A percentile compares a stretch with the other conserved stretches of the same genome.
These are phyloP conservation scores for Piper longum DNA, from an alignment of 164 flowering plant species.

Conservation along the genomic window DNA sequence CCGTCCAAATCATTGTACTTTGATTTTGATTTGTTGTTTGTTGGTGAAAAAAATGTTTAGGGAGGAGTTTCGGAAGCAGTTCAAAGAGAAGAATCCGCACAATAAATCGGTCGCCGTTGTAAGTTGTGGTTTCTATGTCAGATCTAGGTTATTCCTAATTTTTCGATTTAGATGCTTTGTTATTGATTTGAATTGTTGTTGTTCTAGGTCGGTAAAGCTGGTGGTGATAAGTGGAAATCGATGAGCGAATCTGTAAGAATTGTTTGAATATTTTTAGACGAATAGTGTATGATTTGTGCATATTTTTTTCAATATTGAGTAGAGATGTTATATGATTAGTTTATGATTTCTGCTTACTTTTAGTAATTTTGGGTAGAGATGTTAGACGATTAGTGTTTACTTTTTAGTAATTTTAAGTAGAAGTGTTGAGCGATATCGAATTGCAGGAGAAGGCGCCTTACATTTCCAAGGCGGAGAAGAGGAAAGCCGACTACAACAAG, in stretches of 20 bases:
- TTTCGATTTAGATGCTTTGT: not conserved
- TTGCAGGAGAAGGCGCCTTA: constrained; percentile 74
- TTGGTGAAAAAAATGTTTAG: constrained; percentile 12
- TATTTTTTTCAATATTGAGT: too few species aligned
- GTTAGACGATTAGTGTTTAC: too few species aligned
- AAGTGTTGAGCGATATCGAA: too few species aligned
- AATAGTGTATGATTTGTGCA: too few species aligned
- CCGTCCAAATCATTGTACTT: too few species aligned
- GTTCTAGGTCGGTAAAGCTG: constrained; percentile 74
- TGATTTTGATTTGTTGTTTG: too few species aligned
- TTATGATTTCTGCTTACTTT: too few species aligned
- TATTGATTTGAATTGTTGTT: not conserved
- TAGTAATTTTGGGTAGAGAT: too few species aligned
- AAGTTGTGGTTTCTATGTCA: constrained; percentile 6
- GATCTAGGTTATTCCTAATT: constrained; percentile 2
- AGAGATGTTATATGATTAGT: too few species aligned
- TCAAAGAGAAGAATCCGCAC: constrained; percentile 58
- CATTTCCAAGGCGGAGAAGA: constrained; percentile 49
- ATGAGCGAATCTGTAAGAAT: constrained; percentile 40
- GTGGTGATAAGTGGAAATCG: constrained; percentile 77
- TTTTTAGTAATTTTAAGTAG: too few species aligned
- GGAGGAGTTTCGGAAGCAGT: constrained; percentile 67
- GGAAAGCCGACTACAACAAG: constrained; percentile 69
- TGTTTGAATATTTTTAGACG: too few species aligned
- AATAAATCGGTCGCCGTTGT: constrained; percentile 79